Evolutionary conservation across 371 early-diverging fungal species (phyloP).

Genomic region (Mucor plumbeus): DNA sequence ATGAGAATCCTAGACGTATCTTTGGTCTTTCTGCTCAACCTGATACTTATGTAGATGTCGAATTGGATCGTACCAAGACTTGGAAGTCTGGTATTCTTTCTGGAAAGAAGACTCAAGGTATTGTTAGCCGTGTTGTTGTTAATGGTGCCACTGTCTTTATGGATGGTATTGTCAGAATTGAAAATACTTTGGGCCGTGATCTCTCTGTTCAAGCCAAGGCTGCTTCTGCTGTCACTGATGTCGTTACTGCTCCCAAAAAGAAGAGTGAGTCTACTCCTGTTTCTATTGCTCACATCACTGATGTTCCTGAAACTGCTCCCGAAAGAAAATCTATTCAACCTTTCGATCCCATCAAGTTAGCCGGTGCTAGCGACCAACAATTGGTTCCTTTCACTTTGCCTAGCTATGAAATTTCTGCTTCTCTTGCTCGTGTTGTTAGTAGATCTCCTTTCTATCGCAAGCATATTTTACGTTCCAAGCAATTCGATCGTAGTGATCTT

Average conservation of each 20-base stretch:
- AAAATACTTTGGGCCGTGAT: constrained; percentile 55
- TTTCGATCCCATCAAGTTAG: constrained; percentile 37
- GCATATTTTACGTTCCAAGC: constrained; percentile 88
- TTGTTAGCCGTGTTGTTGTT: constrained; percentile 86
- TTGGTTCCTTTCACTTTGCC: constrained; percentile 41
- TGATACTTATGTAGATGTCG: constrained; percentile 90
- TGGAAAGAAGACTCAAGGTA: constrained; percentile 58
- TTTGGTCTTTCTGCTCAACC: constrained; percentile 86
- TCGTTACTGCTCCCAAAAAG: constrained; percentile 80
- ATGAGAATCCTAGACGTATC: constrained; percentile 87
- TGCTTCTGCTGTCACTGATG: constrained; percentile 30
- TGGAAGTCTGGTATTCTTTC: constrained; percentile 54
- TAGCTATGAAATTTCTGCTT: constrained; percentile 63
- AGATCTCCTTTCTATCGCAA: constrained; percentile 92
- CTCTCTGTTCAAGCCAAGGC: constrained; percentile 57
- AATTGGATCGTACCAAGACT: constrained; percentile 62
- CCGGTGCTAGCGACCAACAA: constrained; percentile 45
- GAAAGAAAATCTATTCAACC: constrained; percentile 28
- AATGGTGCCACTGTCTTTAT: constrained; percentile 82
- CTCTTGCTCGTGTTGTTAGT: constrained; percentile 67
- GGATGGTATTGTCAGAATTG: constrained; percentile 71
- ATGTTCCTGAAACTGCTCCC: constrained; percentile 25
- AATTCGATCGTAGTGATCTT: constrained; percentile 90
- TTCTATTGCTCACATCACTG: constrained; percentile 26
- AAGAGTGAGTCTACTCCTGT: constrained; percentile 69